Base-by-base conservation (phyloP, 73 alveolate species). In the Tetrahymena malaccensis region DNA sequence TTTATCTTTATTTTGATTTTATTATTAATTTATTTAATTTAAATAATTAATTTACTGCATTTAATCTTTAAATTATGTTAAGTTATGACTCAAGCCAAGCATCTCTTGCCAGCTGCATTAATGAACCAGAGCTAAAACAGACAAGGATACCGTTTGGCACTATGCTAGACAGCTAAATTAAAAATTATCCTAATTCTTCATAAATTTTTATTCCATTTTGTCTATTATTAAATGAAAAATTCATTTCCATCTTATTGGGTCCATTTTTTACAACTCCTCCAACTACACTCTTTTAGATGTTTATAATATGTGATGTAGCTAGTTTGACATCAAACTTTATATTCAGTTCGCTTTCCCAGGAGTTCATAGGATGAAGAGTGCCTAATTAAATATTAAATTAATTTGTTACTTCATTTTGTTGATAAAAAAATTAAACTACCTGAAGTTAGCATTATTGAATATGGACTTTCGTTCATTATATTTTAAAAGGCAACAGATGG, bases 91-190 rank as follows among this genome's bases (percentile, higher is more conserved):
- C 95, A 16, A 35, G 34, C 94, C 96, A 38, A 33, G 35, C 27
- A 35, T 96, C 94, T 94, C 50, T 25, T 37, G 56, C 43, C 25
- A 44, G 37, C 34, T 43, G 31, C 89, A 96, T 96, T 13, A 94
- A 58, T 25, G 93, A 34, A 16, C 85, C 95, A 3, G 97, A 94
- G 35, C 97, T 95, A 50, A 96, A 93, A 70, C 95, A 94, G 27
- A 96, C 96, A 31, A 96, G 94, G 27, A 96, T 94, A 2, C 97
- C 97, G n/a, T 84, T 43, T 13, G 97, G 97, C 22, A 96, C 94
- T 13, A 37, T 31, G 17, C 37, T 13, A 13, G 93, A 95, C 34
- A 94, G 17, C 37, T 70, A 57, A 43, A 43, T 35, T 34, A 96
- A 35, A 11, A 85, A 35, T 4, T 94, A 16, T 1, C 93, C 96